Conservation (phyloP, 176 grass and related monocot species). For the Hyparrhenia diplandra region DNA sequence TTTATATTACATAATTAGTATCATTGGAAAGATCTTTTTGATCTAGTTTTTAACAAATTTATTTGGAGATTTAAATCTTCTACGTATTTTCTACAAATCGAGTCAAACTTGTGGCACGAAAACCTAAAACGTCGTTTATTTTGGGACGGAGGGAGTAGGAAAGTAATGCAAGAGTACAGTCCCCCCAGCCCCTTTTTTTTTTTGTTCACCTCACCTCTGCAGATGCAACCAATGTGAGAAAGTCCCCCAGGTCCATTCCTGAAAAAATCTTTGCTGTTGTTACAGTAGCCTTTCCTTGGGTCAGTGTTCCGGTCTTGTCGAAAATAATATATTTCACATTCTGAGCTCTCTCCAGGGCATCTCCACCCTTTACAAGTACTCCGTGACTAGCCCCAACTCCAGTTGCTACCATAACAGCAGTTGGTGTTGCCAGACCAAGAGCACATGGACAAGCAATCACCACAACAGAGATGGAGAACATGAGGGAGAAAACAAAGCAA, state of each 20-base stretch:
- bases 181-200: no score
- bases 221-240: constrained; percentile 75
- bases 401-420: constrained; percentile 89
- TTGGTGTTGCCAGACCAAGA: constrained; percentile 86
- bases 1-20: no score
- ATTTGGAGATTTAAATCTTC: no score
- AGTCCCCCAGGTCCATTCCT: constrained; percentile 66
- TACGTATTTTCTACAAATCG: no score
- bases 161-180: not conserved
- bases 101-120: no score
- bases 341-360: constrained; percentile 79
- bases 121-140: no score
- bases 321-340: constrained; percentile 65
- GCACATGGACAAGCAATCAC: constrained; percentile 92
- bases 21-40: no score
- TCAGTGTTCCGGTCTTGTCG: constrained; percentile 81
- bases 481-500: constrained; percentile 72
- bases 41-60: no score
- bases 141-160: no score
- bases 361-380: constrained; percentile 83
- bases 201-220: constrained; percentile 56
- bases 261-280: constrained; percentile 59
- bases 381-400: constrained; percentile 80
- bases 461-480: constrained; percentile 85
- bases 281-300: constrained; percentile 78